Percentiles rank a stretch among this genome's conserved stretches.
Conservation (phyloP, 1,284 basidiomycete species). For the Polyporus tsugae region DNA sequence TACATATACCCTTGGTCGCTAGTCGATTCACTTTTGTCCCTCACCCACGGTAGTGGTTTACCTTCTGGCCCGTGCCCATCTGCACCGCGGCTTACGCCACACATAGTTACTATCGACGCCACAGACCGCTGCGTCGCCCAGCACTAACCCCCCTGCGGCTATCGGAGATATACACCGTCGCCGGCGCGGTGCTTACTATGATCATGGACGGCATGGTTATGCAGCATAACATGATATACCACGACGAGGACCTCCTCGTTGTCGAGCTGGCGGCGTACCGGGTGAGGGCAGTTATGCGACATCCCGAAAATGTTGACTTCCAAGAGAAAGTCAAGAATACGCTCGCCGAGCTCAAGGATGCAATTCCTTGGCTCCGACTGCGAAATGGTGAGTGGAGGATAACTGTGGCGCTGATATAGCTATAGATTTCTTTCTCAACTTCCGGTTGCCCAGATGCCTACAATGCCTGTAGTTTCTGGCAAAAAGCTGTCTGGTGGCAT, state of each 20-base stretch:
- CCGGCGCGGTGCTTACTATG: background rate
- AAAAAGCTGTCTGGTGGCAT: conserved; percentile 20
- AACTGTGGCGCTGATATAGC: background rate
- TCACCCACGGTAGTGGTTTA: conserved; percentile 5
- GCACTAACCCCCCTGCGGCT: conserved; percentile 10
- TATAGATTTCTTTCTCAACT: too few species aligned
- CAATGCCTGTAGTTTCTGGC: background rate
- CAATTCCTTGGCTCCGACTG: background rate
- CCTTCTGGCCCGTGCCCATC: background rate
- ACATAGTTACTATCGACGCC: conserved; percentile 13
- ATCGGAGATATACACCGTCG: conserved; percentile 5
- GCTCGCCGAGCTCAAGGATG: background rate
- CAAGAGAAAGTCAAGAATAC: background rate
- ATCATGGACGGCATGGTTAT: background rate
- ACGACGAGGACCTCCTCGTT: background rate
- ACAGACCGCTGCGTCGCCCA: background rate
- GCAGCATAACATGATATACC: conserved; percentile 7
- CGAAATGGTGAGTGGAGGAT: background rate
- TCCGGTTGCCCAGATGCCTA: background rate
- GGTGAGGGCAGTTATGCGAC: background rate
- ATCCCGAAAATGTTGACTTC: background rate
- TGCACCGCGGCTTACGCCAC: conserved; percentile 6
- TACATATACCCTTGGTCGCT: too few species aligned
- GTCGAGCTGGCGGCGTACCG: background rate
- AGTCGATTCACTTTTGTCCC: background rate